A percentile compares a stretch with the other conserved stretches of the same genome.
These are phyloP conservation scores for Pulveroboletus ravenelii DNA, from an alignment of 768 basidiomycete species.

Conservation along the genomic window DNA sequence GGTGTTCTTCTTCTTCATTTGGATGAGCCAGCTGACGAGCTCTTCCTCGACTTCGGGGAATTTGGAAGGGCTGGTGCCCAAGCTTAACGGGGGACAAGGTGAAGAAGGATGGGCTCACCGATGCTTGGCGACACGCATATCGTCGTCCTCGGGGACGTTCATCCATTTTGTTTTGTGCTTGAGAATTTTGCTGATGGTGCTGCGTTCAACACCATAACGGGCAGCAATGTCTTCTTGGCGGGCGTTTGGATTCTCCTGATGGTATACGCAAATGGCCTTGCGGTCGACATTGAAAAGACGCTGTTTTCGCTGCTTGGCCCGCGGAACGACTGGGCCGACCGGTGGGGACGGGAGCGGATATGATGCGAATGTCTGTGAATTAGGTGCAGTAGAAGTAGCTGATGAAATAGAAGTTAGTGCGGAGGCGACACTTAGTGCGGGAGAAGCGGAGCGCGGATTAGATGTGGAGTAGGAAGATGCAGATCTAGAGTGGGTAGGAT, in stretches of 20 bases:
- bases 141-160: conserved; percentile 55
- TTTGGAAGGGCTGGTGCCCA: conserved; percentile 62
- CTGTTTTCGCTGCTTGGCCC: conserved; percentile 59
- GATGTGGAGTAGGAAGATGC: conserved; percentile 40
- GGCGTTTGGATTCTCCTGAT: conserved; percentile 56
- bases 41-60: conserved; percentile 72
- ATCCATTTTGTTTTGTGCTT: conserved; percentile 84
- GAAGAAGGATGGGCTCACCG: conserved; percentile 39
- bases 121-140: conserved; percentile 60
- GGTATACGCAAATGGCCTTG: conserved; percentile 68
- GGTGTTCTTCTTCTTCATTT: conserved; percentile 43
- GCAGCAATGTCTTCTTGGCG: conserved; percentile 84
- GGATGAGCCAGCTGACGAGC: conserved; percentile 56
- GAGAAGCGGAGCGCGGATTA: conserved; percentile 54
- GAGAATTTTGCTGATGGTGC: conserved; percentile 91
- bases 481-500: conserved; percentile 44
- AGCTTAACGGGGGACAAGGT: conserved; percentile 9
- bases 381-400: conserved; percentile 27
- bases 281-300: conserved; percentile 73
- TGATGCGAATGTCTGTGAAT: conserved; percentile 27
- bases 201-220: conserved; percentile 76
- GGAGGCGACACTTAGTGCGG: conserved; percentile 55
- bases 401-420: conserved; percentile 51
- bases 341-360: conserved; percentile 29
- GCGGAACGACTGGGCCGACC: conserved; percentile 28